phyloP scores from a whole-genome alignment of 495 filamentous ascomycete species.

The Trypethelium eluteriae region DNA sequence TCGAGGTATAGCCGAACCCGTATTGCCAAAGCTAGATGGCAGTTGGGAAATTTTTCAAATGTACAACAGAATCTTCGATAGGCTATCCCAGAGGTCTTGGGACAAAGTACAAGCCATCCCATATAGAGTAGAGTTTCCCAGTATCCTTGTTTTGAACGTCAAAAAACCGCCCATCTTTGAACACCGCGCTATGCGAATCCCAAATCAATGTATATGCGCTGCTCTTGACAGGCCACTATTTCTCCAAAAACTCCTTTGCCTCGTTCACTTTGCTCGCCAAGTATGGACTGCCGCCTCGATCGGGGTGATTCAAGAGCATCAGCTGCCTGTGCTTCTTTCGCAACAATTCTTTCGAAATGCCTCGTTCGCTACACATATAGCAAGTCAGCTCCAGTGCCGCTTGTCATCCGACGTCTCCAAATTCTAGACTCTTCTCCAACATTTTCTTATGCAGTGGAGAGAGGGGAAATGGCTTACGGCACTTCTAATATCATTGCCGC shows the following conservation, averaged over 20 bases:
- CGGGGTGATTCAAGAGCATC: constrained; percentile 97
- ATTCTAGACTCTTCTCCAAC: neutral
- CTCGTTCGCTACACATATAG: constrained; percentile 57
- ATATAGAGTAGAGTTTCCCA: neutral
- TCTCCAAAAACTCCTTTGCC: constrained; percentile 93
- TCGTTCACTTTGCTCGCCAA: constrained; percentile 96
- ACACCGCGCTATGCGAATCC: neutral
- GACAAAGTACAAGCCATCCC: neutral
- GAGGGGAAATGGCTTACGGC: constrained; percentile 49
- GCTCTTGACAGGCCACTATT: constrained; percentile 28
- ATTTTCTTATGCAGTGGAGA: neutral
- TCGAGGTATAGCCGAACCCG: neutral
- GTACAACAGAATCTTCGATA: neutral
- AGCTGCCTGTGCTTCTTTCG: constrained; percentile 93
- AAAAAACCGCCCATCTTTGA: neutral
- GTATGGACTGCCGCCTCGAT: constrained; percentile 94
- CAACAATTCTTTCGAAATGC: constrained; percentile 79
- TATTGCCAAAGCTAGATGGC: neutral
- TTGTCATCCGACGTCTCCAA: neutral
- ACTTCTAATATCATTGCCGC: constrained; percentile 86
- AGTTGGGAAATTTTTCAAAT: neutral
- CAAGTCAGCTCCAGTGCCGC: constrained; percentile 18
- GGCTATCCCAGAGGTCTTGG: neutral
- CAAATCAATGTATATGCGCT: neutral
- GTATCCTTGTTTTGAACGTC: neutral